These are phyloP conservation scores for Lomentospora prolificans DNA, from an alignment of 2,329 filamentous ascomycete genomes.

Conservation along the genomic window DNA sequence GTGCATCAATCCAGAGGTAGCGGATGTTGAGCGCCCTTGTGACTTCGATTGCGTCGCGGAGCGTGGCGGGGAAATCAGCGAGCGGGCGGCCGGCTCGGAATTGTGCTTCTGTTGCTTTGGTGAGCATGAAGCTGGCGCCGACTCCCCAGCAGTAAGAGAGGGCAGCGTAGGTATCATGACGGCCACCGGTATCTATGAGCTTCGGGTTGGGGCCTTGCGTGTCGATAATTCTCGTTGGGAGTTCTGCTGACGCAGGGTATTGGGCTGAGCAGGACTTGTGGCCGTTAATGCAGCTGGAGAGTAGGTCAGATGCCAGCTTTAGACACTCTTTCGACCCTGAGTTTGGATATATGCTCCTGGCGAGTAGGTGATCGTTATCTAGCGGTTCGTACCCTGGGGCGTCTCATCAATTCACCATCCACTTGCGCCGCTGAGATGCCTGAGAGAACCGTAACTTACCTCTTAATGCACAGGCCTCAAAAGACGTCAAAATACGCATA, in stretches of 20 bases:
- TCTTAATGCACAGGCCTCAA: not conserved
- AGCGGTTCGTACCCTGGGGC: not conserved
- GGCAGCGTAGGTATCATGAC: not conserved
- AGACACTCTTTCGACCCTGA: not conserved
- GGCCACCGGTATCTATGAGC: not conserved
- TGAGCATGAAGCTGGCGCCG: not conserved
- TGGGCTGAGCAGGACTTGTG: not conserved
- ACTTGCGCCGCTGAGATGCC: not conserved
- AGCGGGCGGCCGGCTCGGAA: not conserved
- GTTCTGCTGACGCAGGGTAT: not conserved
- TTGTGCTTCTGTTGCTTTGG: not conserved
- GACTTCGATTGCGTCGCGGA: slow-evolving; percentile 9
- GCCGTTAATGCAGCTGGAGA: not conserved
- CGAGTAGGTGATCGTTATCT: not conserved
- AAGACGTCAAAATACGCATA: not conserved
- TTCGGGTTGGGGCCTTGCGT: not conserved
- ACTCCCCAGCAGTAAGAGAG: slow-evolving; percentile 6
- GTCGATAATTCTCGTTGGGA: not conserved
- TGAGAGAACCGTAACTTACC: not conserved
- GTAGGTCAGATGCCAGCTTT: not conserved
- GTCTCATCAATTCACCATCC: not conserved
- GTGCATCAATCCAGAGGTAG: slow-evolving; percentile 12
- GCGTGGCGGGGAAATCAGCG: slow-evolving; percentile 3
- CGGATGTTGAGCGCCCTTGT: slow-evolving; percentile 4
- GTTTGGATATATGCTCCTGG: not conserved